Evolutionary conservation across 2,329 filamentous ascomycete species (phyloP).

Genomic region (Talaromyces verruculosus): DNA sequence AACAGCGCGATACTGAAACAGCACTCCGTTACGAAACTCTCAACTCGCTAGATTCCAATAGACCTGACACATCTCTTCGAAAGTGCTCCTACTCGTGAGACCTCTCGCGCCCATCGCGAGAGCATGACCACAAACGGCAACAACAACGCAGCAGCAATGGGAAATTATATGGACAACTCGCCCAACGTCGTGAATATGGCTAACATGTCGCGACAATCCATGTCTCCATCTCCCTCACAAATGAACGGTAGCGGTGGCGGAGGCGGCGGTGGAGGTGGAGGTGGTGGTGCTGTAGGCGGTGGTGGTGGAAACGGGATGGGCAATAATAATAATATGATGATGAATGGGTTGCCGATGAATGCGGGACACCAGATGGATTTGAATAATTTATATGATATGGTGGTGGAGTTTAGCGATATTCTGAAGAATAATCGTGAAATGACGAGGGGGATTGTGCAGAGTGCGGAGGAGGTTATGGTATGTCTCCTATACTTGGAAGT

Average conservation of each 20-base stretch:
- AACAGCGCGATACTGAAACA: background rate
- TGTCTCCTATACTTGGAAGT: conserved; percentile 22
- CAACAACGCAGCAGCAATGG: conserved; percentile 28
- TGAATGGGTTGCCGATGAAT: conserved; percentile 43
- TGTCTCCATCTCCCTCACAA: conserved; percentile 36
- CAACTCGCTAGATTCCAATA: background rate
- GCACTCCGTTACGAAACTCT: background rate
- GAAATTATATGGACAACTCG: conserved; percentile 36
- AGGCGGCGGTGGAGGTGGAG: conserved; percentile 30
- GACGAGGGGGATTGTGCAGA: conserved; percentile 50
- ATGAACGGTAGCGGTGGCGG: conserved; percentile 4
- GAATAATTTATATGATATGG: conserved; percentile 52
- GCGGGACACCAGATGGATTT: conserved; percentile 55
- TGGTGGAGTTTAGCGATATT: conserved; percentile 51
- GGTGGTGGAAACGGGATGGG: conserved; percentile 33
- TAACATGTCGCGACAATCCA: conserved; percentile 37
- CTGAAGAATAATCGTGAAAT: conserved; percentile 52
- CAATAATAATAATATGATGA: conserved; percentile 31
- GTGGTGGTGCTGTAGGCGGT: conserved; percentile 24
- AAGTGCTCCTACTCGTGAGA: conserved; percentile 11
- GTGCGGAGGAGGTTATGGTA: conserved; percentile 52
- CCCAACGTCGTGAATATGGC: conserved; percentile 33
- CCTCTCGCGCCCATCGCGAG: conserved; percentile 29
- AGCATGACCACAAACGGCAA: conserved; percentile 30
- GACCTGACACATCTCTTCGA: background rate